phyloP scores from a whole-genome alignment of 208 protist species.

The Paratrypanosoma confusum region DNA sequence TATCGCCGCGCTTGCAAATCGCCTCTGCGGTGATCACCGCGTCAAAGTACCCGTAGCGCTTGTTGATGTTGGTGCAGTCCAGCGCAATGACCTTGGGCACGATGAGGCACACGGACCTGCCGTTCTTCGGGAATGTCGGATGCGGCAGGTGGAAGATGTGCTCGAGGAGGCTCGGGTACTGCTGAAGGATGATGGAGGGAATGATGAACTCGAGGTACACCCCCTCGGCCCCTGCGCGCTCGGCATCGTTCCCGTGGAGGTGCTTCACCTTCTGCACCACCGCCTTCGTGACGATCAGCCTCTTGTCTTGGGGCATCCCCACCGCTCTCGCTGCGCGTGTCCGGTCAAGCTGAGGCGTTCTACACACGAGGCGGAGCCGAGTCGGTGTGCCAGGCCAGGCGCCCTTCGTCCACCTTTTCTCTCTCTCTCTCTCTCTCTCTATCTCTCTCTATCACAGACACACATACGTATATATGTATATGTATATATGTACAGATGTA shows the following conservation, averaged over 20 bases:
- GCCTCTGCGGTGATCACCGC: conserved; percentile 77
- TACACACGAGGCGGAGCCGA: too few relatives aligned
- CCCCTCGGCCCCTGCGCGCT: conserved; percentile 23
- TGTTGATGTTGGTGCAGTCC: conserved; percentile 76
- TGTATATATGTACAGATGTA: too few relatives aligned
- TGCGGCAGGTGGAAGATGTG: conserved; percentile 54
- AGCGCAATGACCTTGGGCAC: conserved; percentile 59
- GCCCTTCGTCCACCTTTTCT: conserved; percentile 4
- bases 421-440: conserved; percentile 4
- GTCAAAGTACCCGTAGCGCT: conserved; percentile 75
- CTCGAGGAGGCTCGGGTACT: conserved; percentile 37
- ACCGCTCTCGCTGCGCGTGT: background rate
- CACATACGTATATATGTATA: too few relatives aligned
- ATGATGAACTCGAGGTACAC: conserved; percentile 66
- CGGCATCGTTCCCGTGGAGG: conserved; percentile 21
- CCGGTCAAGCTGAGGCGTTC: too few relatives aligned
- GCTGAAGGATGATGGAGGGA: conserved; percentile 46
- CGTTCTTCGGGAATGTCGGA: conserved; percentile 39
- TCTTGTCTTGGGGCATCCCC: conserved; percentile 79
- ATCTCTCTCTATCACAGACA: conserved; percentile 3
- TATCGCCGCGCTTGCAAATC: conserved; percentile 59
- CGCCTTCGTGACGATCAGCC: conserved; percentile 77
- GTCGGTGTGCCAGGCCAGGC: too few relatives aligned
- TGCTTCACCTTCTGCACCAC: conserved; percentile 72
- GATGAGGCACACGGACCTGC: conserved; percentile 64